Percentiles rank a stretch among this genome's conserved stretches.
These are phyloP conservation scores for Phytopythium montanum DNA, from an alignment of 352 stramenopile genomes.

Conservation along the genomic window DNA sequence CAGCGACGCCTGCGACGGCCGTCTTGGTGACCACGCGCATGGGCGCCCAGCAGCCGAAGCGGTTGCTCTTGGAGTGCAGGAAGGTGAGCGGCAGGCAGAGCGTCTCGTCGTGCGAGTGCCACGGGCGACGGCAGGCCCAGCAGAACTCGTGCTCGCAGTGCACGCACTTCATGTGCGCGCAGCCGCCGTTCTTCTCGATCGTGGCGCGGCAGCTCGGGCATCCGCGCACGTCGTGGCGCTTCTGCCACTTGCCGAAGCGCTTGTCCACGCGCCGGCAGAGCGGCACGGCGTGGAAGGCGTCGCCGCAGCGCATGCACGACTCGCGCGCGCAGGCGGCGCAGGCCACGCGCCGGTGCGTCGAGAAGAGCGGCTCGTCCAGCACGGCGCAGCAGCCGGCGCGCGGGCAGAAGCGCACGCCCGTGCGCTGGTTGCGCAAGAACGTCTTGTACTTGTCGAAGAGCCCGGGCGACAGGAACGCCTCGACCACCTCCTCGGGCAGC, in stretches of 20 bases:
- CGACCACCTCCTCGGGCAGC: conserved; percentile 46
- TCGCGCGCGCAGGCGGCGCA: conserved; percentile 44
- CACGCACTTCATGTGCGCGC: conserved; percentile 84
- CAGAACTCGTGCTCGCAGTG: conserved; percentile 86
- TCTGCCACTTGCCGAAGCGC: conserved; percentile 66
- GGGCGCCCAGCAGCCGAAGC: conserved; percentile 55
- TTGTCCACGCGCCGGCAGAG: conserved; percentile 60
- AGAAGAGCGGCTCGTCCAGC: conserved; percentile 55
- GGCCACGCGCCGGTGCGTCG: conserved; percentile 32
- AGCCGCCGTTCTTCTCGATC: conserved; percentile 86
- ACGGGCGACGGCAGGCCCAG: conserved; percentile 70
- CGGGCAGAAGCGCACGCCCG: conserved; percentile 71
- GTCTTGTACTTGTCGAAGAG: conserved; percentile 61
- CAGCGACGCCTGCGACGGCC: conserved; percentile 42
- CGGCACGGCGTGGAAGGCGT: conserved; percentile 49
- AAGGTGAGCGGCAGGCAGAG: conserved; percentile 70
- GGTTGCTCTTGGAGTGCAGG: conserved; percentile 59
- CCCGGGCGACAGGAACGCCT: conserved; percentile 41
- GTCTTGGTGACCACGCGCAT: conserved; percentile 75
- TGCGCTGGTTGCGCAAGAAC: conserved; percentile 61
- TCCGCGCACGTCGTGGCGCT: conserved; percentile 59
- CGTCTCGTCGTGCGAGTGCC: conserved; percentile 69
- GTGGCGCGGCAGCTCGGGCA: conserved; percentile 64
- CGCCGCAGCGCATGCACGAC: conserved; percentile 69
- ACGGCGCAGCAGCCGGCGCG: conserved; percentile 54